These are phyloP conservation scores for Nannochloropsis oceanica DNA, from an alignment of 108 stramenopile genomes.

Conservation along the genomic window DNA sequence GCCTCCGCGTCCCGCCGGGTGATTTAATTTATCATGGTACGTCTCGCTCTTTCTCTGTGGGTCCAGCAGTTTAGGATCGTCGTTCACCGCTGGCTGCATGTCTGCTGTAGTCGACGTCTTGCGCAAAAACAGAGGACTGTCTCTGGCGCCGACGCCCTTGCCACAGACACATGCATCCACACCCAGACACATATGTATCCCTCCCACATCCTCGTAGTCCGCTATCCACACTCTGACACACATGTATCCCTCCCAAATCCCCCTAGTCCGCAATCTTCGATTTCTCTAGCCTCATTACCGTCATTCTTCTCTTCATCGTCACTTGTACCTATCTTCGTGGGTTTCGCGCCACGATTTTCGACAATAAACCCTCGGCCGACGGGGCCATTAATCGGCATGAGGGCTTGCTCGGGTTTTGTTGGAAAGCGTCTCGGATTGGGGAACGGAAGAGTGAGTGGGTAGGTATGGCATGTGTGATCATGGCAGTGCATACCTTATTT, in stretches of 20 bases:
- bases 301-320: slow-evolving; percentile 72
- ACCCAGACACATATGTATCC: too few species aligned
- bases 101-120: too few species aligned
- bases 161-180: too few species aligned
- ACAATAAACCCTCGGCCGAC: slow-evolving; percentile 14
- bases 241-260: too few species aligned
- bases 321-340: slow-evolving; percentile 80
- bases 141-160: too few species aligned
- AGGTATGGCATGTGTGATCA: slow-evolving; percentile 19
- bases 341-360: slow-evolving; percentile 65
- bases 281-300: slow-evolving; percentile 75
- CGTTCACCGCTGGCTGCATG: too few species aligned
- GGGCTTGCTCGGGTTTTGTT: slow-evolving; percentile 27
- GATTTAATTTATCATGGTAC: too few species aligned
- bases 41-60: too few species aligned
- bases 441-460: slow-evolving; percentile 40
- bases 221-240: not conserved
- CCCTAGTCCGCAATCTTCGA: slow-evolving; percentile 71
- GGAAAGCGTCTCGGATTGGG: slow-evolving; percentile 39
- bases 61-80: too few species aligned
- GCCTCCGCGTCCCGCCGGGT: too few species aligned
- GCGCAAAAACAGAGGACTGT: too few species aligned
- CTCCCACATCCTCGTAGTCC: too few species aligned
- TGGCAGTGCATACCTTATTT: slow-evolving; percentile 41
- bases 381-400: not conserved